A percentile compares a stretch with the other conserved stretches of the same genome.
Conservation (phyloP, 108 stramenopile species). For the Cyclotella distinguenda region DNA sequence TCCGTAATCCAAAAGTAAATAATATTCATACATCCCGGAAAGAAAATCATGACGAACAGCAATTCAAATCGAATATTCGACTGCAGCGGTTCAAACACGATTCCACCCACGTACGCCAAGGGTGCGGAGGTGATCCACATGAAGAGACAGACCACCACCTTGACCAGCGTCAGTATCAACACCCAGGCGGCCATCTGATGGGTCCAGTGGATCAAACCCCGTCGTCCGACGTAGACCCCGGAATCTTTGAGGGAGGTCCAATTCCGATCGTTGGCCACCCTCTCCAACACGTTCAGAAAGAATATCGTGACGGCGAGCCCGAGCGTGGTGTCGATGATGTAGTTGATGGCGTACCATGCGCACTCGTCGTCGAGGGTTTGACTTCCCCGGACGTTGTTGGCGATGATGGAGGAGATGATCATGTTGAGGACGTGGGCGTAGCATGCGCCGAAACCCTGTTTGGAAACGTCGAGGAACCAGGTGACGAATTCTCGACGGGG, state of each 20-base stretch:
- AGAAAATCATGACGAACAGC: conserved; percentile 92
- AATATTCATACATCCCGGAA: conserved; percentile 87
- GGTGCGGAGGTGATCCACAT: conserved; percentile 65
- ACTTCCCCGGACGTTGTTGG: conserved; percentile 58
- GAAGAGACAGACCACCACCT: conserved; percentile 73
- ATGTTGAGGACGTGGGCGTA: conserved; percentile 91
- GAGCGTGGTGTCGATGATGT: conserved; percentile 84
- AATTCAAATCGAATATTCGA: conserved; percentile 82
- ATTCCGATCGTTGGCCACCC: conserved; percentile 59
- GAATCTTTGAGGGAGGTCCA: conserved; percentile 80
- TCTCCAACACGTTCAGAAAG: conserved; percentile 65
- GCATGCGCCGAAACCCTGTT: conserved; percentile 86
- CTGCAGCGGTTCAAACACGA: conserved; percentile 81
- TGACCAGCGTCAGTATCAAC: conserved; percentile 70
- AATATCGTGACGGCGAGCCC: conserved; percentile 78
- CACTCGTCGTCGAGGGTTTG: conserved; percentile 77
- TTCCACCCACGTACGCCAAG: conserved; percentile 63
- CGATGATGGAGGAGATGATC: conserved; percentile 81
- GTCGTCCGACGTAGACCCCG: conserved; percentile 80
- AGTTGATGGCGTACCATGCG: conserved; percentile 92
- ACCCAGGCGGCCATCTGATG: conserved; percentile 81
- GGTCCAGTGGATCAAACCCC: conserved; percentile 73
- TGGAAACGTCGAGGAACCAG: conserved; percentile 86
- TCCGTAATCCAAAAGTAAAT: conserved; percentile 94
- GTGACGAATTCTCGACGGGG: conserved; percentile 77